Conservation (phyloP, 371 early-diverging fungal genomes). For the Furculomyces boomerangus region DNA sequence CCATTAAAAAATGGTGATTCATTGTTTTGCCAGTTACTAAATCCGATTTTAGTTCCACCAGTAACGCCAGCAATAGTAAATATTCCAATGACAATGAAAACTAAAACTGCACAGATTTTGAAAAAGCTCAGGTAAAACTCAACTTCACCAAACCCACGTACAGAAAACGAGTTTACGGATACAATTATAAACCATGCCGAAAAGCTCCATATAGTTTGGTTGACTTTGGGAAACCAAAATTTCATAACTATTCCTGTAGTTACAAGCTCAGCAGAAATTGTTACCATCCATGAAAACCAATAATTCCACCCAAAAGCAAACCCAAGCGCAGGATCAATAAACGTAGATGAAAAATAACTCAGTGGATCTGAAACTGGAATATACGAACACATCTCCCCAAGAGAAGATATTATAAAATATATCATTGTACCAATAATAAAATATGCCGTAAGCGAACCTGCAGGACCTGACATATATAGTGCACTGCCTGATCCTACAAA, state of each 20-base stretch:
- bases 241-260: slow-evolving; percentile 61
- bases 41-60: slow-evolving; percentile 38
- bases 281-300: slow-evolving; percentile 71
- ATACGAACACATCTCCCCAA: slow-evolving; percentile 74
- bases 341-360: slow-evolving; percentile 62
- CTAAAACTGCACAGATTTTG: slow-evolving; percentile 40
- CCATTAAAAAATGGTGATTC: slow-evolving; percentile 61
- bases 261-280: slow-evolving; percentile 59
- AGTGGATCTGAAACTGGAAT: slow-evolving; percentile 72
- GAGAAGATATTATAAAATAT: slow-evolving; percentile 58
- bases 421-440: slow-evolving; percentile 56
- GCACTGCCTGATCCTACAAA: slow-evolving; percentile 68
- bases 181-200: slow-evolving; percentile 38
- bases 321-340: slow-evolving; percentile 63
- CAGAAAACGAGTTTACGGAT: slow-evolving; percentile 38
- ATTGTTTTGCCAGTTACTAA: slow-evolving; percentile 48
- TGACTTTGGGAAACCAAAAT: slow-evolving; percentile 55
- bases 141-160: slow-evolving; percentile 49
- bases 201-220: slow-evolving; percentile 36
- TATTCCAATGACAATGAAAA: slow-evolving; percentile 57
- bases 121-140: slow-evolving; percentile 54
- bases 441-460: slow-evolving; percentile 56
- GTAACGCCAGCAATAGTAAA: slow-evolving; percentile 40
- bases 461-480: slow-evolving; percentile 59
- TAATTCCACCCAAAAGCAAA: slow-evolving; percentile 67